Evolutionary conservation across 1,284 basidiomycete species (phyloP).

Genomic region (Rhodofomes roseus): DNA sequence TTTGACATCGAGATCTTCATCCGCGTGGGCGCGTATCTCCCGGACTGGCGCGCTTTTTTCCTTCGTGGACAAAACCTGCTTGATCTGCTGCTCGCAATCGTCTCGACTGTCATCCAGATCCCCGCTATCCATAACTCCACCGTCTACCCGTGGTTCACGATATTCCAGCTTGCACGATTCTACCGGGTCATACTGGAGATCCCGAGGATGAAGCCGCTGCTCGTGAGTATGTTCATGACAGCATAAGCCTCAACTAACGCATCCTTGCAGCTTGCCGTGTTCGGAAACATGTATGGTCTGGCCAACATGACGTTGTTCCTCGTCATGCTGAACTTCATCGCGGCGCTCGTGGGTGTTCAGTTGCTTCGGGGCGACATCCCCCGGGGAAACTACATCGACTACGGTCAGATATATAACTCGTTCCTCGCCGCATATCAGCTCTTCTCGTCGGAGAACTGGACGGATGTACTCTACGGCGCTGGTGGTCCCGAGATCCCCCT

Average conservation of each 20-base stretch:
- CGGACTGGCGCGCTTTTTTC: constrained; percentile 84
- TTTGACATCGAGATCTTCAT: constrained; percentile 90
- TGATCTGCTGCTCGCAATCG: constrained; percentile 81
- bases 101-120: constrained; percentile 82
- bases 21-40: constrained; percentile 70
- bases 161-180: constrained; percentile 87
- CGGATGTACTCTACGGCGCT: constrained; percentile 72
- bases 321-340: constrained; percentile 85
- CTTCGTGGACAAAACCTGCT: constrained; percentile 67
- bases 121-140: constrained; percentile 66
- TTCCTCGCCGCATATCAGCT: constrained; percentile 92
- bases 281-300: constrained; percentile 91
- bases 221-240: constrained; percentile 44
- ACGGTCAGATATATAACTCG: constrained; percentile 86
- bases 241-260: constrained; percentile 3
- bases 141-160: constrained; percentile 89
- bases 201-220: constrained; percentile 78
- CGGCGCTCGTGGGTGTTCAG: constrained; percentile 78
- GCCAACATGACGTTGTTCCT: constrained; percentile 95
- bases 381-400: constrained; percentile 62
- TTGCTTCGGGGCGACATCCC: constrained; percentile 78
- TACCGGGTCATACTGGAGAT: constrained; percentile 92
- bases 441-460: constrained; percentile 97
- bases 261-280: constrained; percentile 68
- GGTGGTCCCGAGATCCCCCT: constrained; percentile 61